Percentiles rank a stretch among this genome's conserved stretches.
phyloP scores from a whole-genome alignment of 2,329 filamentous ascomycete genomes.

The Dactylellina leptospora region DNA sequence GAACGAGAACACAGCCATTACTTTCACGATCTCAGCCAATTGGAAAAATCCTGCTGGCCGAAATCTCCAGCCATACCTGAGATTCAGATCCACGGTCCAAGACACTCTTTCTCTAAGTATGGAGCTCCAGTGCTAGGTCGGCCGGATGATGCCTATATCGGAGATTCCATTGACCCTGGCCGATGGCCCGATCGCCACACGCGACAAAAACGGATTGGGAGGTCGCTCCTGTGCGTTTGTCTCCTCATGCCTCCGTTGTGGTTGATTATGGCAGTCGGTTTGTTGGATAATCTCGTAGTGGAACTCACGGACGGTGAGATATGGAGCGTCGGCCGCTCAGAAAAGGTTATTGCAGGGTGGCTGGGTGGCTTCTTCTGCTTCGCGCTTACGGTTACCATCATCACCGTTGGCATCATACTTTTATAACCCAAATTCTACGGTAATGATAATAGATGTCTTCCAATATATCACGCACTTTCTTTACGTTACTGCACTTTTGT shows the following conservation, averaged over 20 bases:
- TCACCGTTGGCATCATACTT: constrained; percentile 15
- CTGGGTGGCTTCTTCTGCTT: constrained; percentile 35
- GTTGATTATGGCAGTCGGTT: constrained; percentile 37
- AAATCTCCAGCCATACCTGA: background rate
- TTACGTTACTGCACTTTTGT: too few relatives aligned
- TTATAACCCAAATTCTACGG: constrained; percentile 6
- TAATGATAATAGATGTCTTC: background rate
- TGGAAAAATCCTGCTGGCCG: constrained; percentile 13
- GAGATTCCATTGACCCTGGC: constrained; percentile 24
- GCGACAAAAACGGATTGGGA: constrained; percentile 44
- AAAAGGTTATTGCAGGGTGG: constrained; percentile 40
- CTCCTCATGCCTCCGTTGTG: constrained; percentile 39
- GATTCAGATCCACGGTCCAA: constrained; percentile 22
- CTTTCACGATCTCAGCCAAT: constrained; percentile 32
- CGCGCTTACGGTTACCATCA: constrained; percentile 25
- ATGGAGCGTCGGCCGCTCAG: constrained; percentile 31
- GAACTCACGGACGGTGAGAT: constrained; percentile 41
- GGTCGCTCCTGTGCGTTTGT: constrained; percentile 39
- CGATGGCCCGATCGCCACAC: constrained; percentile 38
- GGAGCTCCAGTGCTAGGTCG: constrained; percentile 25
- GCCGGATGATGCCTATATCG: constrained; percentile 29
- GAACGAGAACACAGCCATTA: constrained; percentile 38
- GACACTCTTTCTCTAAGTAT: constrained; percentile 25
- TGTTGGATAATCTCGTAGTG: constrained; percentile 36
- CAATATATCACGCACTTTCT: too few relatives aligned